A percentile compares a stretch with the other conserved stretches of the same genome.
Evolutionary conservation across 495 filamentous ascomycete species (phyloP).

Genomic region (Lasiosphaeriaceae sp.): DNA sequence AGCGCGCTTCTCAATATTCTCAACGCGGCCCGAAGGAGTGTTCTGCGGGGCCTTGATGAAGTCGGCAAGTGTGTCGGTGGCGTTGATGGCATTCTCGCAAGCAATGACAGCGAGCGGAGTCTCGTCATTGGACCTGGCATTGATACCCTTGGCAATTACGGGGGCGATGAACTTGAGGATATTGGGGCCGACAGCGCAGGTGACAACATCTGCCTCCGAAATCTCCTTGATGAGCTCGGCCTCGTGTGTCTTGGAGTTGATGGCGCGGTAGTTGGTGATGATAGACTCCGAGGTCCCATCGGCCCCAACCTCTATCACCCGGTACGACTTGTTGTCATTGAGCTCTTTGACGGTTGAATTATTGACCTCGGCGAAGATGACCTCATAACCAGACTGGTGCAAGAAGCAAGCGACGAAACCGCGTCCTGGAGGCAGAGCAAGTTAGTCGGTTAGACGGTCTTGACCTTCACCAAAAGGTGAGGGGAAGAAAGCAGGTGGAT

Average conservation of each 20-base stretch:
- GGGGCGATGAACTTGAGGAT: constrained; percentile 95
- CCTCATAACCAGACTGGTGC: constrained; percentile 81
- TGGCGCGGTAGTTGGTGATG: constrained; percentile 91
- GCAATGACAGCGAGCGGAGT: constrained; percentile 87
- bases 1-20: constrained; percentile 59
- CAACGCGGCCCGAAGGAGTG: constrained; percentile 56
- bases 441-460: constrained; percentile 5
- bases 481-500: background rate
- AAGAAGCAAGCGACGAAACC: constrained; percentile 65
- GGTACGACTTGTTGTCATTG: constrained; percentile 71
- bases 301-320: constrained; percentile 86
- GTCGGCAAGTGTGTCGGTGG: constrained; percentile 75
- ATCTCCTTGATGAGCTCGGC: constrained; percentile 79
- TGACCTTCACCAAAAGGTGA: background rate
- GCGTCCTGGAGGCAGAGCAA: constrained; percentile 34
- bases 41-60: constrained; percentile 72
- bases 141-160: constrained; percentile 86
- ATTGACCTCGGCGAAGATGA: constrained; percentile 93
- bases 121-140: constrained; percentile 59
- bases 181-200: constrained; percentile 93
- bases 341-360: constrained; percentile 71
- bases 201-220: constrained; percentile 79
- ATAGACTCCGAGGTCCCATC: constrained; percentile 76
- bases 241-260: constrained; percentile 86
- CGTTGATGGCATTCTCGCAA: constrained; percentile 94